Conservation (phyloP, 2,329 filamentous ascomycete genomes). For the Colletotrichum horii region DNA sequence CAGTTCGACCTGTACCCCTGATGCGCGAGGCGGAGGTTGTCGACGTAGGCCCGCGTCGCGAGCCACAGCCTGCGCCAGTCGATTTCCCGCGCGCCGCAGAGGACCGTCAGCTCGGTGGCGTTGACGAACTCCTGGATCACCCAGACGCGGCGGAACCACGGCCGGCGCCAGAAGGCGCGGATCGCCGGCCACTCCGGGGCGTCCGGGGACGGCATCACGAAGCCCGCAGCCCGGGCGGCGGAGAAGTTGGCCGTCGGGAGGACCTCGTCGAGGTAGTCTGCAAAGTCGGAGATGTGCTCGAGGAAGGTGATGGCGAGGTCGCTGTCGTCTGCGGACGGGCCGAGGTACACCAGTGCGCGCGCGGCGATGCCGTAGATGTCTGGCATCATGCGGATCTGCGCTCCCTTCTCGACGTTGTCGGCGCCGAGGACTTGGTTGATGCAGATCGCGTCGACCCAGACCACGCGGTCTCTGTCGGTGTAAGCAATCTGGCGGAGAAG, state of each 20-base stretch:
- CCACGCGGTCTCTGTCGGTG: neutral
- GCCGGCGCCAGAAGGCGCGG: neutral
- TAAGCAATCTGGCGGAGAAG: neutral
- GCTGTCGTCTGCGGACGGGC: neutral
- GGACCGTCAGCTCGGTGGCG: neutral
- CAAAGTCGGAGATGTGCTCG: neutral
- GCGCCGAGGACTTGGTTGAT: neutral
- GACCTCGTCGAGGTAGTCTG: neutral
- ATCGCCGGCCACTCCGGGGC: neutral
- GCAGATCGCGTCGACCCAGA: conserved; percentile 1
- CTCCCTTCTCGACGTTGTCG: neutral
- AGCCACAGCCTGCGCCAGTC: neutral
- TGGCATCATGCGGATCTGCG: neutral
- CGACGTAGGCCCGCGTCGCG: neutral
- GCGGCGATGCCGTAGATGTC: neutral
- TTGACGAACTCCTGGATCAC: neutral
- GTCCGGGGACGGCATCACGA: neutral
- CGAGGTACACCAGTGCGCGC: neutral
- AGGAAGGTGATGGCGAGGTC: neutral
- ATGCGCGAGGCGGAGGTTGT: neutral
- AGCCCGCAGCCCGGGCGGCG: neutral
- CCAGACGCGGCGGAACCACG: neutral
- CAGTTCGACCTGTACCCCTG: neutral
- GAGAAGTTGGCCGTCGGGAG: neutral
- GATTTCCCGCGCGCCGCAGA: neutral